Base-by-base conservation (phyloP, 78 protist species). In the Dictyostelium brefeldianum region DNA sequence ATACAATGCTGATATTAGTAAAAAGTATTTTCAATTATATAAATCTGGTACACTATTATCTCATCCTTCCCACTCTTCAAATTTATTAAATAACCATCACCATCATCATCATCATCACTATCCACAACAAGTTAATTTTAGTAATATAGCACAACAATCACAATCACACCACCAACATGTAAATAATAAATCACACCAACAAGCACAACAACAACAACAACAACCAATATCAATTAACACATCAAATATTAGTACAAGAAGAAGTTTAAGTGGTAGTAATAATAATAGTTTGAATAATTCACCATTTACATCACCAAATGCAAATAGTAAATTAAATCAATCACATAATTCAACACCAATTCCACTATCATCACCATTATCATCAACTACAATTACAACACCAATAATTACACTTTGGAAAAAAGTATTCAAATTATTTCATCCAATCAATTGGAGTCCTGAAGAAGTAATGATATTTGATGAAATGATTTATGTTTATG, bases 401-500 rank as follows among this genome's bases (percentile, higher is more conserved):
- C 22, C 64, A 50, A 5, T 31, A 29, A 27, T 54, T n/a, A 25
- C 36, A 31, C 51, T 74, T 11, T 84, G 82, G 81, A 53, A 59
- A 22, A 71, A 74, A 36, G 91, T 84, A 56, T 74, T 25, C 11
- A 69, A 59, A 64, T 20, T 84, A 8, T 57, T 84, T 27, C 64
- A 84, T 51, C 79, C 59, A 12, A 36, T 64, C 18, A 46, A 71
- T 46, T 84, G 91, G 91, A 11, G 75, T 41, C 22, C 36, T 1
- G 91, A 84, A 50, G 91, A 84, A 25, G 25, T 47, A 4, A 14
- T 36, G 15, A n/a, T 84, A 9, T 74, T 71, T 5, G 73, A 74
- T 11, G 91, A 84, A 31, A n/a, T 84, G 47, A 36, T 74, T 31
- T 74, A 74, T 47, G 43, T 84, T 64, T 67, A 29, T 74, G 82